Evolutionary conservation across 1,284 basidiomycete species (phyloP), one percentile per base, ranked within the genome.

Genomic region (Quambalaria eucalypti): DNA sequence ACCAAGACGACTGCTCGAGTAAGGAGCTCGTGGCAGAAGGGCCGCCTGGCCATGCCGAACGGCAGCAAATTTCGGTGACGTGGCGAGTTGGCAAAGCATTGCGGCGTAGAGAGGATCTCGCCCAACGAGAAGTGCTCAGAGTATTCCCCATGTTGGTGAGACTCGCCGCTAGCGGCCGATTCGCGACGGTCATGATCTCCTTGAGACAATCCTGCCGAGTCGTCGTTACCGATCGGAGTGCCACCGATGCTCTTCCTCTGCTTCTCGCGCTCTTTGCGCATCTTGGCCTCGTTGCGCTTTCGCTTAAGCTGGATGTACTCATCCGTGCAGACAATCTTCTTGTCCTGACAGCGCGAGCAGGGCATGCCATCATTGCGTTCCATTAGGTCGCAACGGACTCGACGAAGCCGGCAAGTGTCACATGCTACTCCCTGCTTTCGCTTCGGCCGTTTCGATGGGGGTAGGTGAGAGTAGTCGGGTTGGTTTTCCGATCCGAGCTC

Each of bases 381-480:
- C 26, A 66, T 70, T 25, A 72, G 44, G 44, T 72, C 69, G 56
- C 71, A 74, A 16, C 71, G 54, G 23, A 74, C 67, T 30, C 71
- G 57, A 8, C 71, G 62, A 25, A 74, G 54, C 14, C 69, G 70
- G 52, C 71, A 74, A 6, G 69, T 71, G 36, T 74, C 71, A 51
- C 71, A 74, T 7, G 71, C 71, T 2, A 74, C 71, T 9, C 71
- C 71, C 56, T 74, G 71, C 39, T 72, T 69, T 12, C 71, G 64
- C 55, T 73, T 73, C 8, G 67, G 66, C 28, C 65, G 58, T 19
- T 46, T 46, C 2, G 21, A 21, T 6, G 42, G 42, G 25, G 42
- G 42, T 23, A 46, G 42, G 19, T 46, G 42, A 21, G 42, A 19
- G 14, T 26, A 46, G 19, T 5, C 21, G 5, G n/a, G 2, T 21